A percentile compares a stretch with the other conserved stretches of the same genome.
Evolutionary conservation across 2,329 filamentous ascomycete genomes (phyloP).

Genomic region (Hypoxylon sp.): DNA sequence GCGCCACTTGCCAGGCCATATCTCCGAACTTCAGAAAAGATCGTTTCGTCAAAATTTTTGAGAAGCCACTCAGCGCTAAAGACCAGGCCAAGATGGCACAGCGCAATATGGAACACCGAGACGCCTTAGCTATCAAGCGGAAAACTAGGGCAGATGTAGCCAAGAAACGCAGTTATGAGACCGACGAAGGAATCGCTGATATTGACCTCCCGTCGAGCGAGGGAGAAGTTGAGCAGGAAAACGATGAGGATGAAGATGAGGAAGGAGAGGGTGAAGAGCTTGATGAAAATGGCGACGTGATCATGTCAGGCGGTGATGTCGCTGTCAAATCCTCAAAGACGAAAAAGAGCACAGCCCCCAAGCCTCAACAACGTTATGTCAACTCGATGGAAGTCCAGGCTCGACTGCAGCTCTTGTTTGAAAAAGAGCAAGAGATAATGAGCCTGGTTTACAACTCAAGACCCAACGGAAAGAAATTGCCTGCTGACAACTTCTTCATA

Average conservation of each 20-base stretch:
- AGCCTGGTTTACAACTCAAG: conserved; percentile 87
- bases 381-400: conserved; percentile 87
- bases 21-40: conserved; percentile 91
- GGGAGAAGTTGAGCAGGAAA: conserved; percentile 59
- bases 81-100: conserved; percentile 84
- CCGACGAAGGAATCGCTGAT: conserved; percentile 80
- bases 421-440: conserved; percentile 87
- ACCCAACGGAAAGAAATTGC: conserved; percentile 73
- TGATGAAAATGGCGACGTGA: conserved; percentile 70
- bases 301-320: conserved; percentile 64
- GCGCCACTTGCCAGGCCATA: conserved; percentile 76
- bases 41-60: conserved; percentile 92
- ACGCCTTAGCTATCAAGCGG: conserved; percentile 74
- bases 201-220: conserved; percentile 68
- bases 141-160: conserved; percentile 53
- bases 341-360: conserved; percentile 55
- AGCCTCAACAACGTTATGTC: conserved; percentile 77
- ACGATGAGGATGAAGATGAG: conserved; percentile 60
- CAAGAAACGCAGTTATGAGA: conserved; percentile 61
- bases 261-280: conserved; percentile 64
- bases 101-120: conserved; percentile 74
- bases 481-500: conserved; percentile 94
- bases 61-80: conserved; percentile 81
- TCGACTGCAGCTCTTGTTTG: conserved; percentile 83
- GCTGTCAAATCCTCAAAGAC: conserved; percentile 53